Conservation (phyloP, 2,329 filamentous ascomycete genomes). For the Fusarium proliferatum region DNA sequence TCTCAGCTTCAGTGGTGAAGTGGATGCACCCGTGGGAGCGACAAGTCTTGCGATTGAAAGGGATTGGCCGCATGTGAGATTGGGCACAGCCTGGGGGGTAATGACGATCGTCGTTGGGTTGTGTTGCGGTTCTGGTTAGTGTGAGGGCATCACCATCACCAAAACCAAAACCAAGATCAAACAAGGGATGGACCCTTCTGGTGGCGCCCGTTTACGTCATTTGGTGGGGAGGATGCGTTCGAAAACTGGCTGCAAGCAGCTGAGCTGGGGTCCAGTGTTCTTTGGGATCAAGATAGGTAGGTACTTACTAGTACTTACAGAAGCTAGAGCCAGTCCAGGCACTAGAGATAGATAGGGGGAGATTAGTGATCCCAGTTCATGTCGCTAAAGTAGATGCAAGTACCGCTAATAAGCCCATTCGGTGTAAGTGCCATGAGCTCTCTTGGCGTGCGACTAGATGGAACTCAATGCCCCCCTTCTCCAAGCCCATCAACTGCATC, state of each 20-base stretch:
- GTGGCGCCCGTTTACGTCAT: constrained; percentile 38
- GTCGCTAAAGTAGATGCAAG: constrained; percentile 5
- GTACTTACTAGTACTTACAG: constrained; percentile 3
- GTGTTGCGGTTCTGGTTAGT: constrained; percentile 25
- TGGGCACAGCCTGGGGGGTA: constrained; percentile 12
- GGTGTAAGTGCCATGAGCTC: constrained; percentile 34
- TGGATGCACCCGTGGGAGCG: constrained; percentile 3
- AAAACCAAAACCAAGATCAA: constrained; percentile 15
- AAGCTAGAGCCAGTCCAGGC: not conserved
- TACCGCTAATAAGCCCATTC: constrained; percentile 7
- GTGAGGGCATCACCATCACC: constrained; percentile 36
- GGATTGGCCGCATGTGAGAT: constrained; percentile 6
- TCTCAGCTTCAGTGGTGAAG: constrained; percentile 17
- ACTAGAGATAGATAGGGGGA: not conserved
- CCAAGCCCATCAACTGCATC: constrained; percentile 31
- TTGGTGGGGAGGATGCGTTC: constrained; percentile 17
- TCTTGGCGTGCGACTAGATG: constrained; percentile 28
- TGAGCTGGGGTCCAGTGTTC: not conserved
- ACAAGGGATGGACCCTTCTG: constrained; percentile 12
- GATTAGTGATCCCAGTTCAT: not conserved
- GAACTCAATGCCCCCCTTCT: constrained; percentile 22
- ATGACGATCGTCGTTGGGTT: constrained; percentile 33
- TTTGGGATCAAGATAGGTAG: not conserved
- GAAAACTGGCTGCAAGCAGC: constrained; percentile 35
- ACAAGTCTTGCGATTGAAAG: not conserved